Evolutionary conservation across 306 rosid species (phyloP).

Genomic region (Bauhinia variegata): DNA sequence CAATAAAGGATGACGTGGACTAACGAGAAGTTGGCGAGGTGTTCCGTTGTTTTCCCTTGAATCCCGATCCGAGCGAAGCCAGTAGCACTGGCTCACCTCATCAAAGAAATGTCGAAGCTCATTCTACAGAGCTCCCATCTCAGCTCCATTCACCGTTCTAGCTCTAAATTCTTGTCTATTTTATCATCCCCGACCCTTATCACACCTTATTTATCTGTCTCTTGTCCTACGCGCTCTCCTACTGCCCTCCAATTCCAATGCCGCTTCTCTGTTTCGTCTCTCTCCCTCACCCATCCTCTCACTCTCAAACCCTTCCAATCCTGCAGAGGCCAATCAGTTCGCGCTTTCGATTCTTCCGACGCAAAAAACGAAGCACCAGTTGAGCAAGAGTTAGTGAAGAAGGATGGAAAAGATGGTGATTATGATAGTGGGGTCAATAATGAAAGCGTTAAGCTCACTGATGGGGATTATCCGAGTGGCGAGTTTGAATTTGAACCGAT

Average conservation of each 20-base stretch:
- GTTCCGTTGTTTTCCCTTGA: neutral
- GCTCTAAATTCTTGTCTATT: slow-evolving; percentile 16
- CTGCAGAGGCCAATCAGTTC: slow-evolving; percentile 36
- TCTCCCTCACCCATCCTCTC: slow-evolving; percentile 28
- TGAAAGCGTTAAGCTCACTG: slow-evolving; percentile 29
- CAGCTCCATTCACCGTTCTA: slow-evolving; percentile 35
- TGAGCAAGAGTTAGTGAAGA: neutral
- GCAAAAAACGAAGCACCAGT: slow-evolving; percentile 24
- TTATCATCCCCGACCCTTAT: slow-evolving; percentile 19
- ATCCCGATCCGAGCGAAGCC: too few species aligned
- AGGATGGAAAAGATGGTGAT: slow-evolving; percentile 6
- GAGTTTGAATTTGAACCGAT: slow-evolving; percentile 61
- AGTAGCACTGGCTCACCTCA: too few species aligned
- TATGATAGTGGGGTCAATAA: slow-evolving; percentile 19
- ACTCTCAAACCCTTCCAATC: slow-evolving; percentile 15
- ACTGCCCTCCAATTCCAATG: slow-evolving; percentile 32
- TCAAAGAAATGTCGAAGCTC: slow-evolving; percentile 62
- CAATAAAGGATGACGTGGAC: slow-evolving; percentile 19
- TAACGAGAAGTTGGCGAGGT: neutral
- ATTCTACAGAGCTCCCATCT: slow-evolving; percentile 56
- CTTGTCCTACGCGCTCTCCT: neutral
- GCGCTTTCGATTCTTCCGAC: slow-evolving; percentile 56
- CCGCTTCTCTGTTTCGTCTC: slow-evolving; percentile 35
- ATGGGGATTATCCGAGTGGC: slow-evolving; percentile 63
- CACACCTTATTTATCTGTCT: slow-evolving; percentile 6